These are phyloP conservation scores for Camellia granthamiana DNA, from an alignment of 148 eudicot species.

Conservation along the genomic window DNA sequence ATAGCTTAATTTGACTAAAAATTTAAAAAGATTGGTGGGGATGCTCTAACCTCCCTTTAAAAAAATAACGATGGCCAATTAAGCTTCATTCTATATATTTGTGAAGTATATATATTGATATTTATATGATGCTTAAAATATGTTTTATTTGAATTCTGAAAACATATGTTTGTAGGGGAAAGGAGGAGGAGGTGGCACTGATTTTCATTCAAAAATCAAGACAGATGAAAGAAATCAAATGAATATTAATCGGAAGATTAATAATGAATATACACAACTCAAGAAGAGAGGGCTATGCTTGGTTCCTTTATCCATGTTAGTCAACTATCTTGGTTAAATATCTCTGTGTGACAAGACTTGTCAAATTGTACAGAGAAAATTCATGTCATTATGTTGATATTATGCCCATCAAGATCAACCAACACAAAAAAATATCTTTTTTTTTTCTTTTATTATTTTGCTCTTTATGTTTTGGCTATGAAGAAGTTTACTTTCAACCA, in stretches of 20 bases:
- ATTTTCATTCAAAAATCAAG: constrained; percentile 1
- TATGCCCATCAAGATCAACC: neutral
- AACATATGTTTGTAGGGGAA: constrained; percentile 20
- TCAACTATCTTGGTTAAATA: constrained; percentile 31
- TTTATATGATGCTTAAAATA: too few species aligned
- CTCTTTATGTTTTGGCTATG: neutral
- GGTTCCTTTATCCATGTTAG: constrained; percentile 49
- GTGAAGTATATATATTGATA: too few species aligned
- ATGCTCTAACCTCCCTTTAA: too few species aligned
- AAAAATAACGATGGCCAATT: too few species aligned
- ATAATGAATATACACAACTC: constrained; percentile 27
- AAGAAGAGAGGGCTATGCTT: constrained; percentile 54
- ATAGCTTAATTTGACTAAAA: too few species aligned
- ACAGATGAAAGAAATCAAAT: constrained; percentile 1
- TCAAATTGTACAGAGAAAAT: constrained; percentile 1
- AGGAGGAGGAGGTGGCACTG: constrained; percentile 13
- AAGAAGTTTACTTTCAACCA: neutral
- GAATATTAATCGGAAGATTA: constrained; percentile 10
- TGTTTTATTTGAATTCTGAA: too few species aligned
- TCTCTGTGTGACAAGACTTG: neutral
- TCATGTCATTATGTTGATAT: neutral
- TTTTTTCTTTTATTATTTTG: too few species aligned
- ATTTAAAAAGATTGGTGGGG: too few species aligned
- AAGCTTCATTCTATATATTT: too few species aligned
- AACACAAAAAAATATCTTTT: neutral